A percentile compares a stretch with the other conserved stretches of the same genome.
Conservation (phyloP, 2,329 filamentous ascomycete species). For the Colletotrichum tamarilloi region DNA sequence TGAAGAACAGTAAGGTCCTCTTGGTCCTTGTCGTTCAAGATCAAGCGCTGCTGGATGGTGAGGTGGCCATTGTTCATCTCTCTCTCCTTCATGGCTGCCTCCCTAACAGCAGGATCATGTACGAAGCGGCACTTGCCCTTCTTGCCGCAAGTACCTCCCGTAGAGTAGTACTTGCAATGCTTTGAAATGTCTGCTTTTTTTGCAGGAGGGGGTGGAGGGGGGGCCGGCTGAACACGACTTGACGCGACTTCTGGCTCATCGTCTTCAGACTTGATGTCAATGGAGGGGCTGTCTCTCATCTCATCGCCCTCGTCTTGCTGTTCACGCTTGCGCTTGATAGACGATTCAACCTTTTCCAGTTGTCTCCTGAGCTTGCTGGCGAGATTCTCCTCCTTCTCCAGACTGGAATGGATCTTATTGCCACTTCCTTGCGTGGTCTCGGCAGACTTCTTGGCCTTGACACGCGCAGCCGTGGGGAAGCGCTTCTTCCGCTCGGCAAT, state of each 20-base stretch:
- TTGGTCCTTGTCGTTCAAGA: conserved; percentile 75
- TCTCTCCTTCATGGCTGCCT: conserved; percentile 71
- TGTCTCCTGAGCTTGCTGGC: conserved; percentile 72
- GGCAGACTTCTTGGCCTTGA: conserved; percentile 70
- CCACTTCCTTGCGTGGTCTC: conserved; percentile 42
- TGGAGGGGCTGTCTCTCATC: conserved; percentile 63
- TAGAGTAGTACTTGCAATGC: conserved; percentile 79
- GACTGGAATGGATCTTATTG: conserved; percentile 33
- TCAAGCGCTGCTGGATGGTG: conserved; percentile 73
- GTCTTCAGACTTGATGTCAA: conserved; percentile 64
- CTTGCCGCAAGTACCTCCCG: conserved; percentile 76
- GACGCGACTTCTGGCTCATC: conserved; percentile 69
- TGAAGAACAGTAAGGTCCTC: conserved; percentile 74
- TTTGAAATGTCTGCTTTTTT: conserved; percentile 71
- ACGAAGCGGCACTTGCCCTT: conserved; percentile 82
- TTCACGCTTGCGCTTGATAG: conserved; percentile 75
- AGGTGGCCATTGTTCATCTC: conserved; percentile 73
- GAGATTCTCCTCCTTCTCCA: conserved; percentile 70
- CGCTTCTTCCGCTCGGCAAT: conserved; percentile 82
- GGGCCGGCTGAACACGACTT: conserved; percentile 53
- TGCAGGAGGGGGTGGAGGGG: conserved; percentile 56
- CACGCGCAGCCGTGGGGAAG: conserved; percentile 81
- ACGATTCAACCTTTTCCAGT: conserved; percentile 77
- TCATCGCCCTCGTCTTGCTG: conserved; percentile 76
- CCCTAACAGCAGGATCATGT: conserved; percentile 72